phyloP scores from a whole-genome alignment of 495 filamentous ascomycete species.

The Sporormia fimetaria region DNA sequence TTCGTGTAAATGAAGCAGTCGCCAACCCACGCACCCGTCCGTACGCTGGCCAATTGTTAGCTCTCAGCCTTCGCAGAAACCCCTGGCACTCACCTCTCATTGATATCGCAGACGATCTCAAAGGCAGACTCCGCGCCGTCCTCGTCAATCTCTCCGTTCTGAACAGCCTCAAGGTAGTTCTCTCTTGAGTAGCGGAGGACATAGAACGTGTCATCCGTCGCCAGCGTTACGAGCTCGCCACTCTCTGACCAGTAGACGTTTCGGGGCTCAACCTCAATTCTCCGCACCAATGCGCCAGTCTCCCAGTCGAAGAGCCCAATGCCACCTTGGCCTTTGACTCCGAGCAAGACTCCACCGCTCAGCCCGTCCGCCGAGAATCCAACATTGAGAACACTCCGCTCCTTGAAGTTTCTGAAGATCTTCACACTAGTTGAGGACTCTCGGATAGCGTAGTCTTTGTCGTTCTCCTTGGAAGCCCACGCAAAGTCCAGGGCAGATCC shows the following conservation, averaged over 20 bases:
- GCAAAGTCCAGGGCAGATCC: constrained; percentile 91
- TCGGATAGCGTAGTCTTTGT: constrained; percentile 94
- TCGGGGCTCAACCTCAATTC: constrained; percentile 91
- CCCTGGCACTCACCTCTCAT: constrained; percentile 52
- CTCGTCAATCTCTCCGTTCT: constrained; percentile 73
- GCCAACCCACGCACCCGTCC: constrained; percentile 95
- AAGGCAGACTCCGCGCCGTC: constrained; percentile 97
- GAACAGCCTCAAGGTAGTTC: constrained; percentile 68
- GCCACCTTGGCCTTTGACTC: constrained; percentile 86
- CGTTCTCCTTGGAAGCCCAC: constrained; percentile 96
- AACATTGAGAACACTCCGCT: constrained; percentile 73
- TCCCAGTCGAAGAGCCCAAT: constrained; percentile 94
- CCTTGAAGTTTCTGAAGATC: constrained; percentile 95
- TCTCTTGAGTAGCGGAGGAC: constrained; percentile 84
- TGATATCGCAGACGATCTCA: constrained; percentile 88
- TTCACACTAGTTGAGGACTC: constrained; percentile 89
- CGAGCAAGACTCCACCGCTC: constrained; percentile 79
- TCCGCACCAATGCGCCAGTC: constrained; percentile 72
- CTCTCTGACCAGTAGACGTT: constrained; percentile 90
- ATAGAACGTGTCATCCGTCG: constrained; percentile 92
- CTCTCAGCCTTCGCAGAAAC: background rate
- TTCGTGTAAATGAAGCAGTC: constrained; percentile 99
- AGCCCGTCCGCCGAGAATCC: constrained; percentile 93
- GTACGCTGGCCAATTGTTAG: constrained; percentile 44
- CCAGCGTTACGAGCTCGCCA: constrained; percentile 83